Conservation (phyloP, 805 yeast species). For the Saccharomycopsis fibuligera region DNA sequence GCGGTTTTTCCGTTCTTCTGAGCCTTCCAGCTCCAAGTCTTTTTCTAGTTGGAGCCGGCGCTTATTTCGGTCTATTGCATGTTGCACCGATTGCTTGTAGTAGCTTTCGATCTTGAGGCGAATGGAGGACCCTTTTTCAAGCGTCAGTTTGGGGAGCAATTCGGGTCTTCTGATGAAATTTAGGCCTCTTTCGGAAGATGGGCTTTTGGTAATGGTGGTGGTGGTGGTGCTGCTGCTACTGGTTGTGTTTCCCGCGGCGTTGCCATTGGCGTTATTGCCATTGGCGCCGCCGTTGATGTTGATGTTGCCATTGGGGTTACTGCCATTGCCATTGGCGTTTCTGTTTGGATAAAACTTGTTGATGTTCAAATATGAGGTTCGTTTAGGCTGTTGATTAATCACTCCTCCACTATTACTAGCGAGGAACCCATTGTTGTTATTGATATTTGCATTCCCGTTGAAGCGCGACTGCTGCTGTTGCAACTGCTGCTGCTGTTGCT, state of each 20-base stretch:
- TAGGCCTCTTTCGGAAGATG: constrained; percentile 34
- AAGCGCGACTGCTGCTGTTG: constrained; percentile 12
- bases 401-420: constrained; percentile 3
- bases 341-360: constrained; percentile 19
- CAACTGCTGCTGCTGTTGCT: constrained; percentile 23
- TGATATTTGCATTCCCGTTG: constrained; percentile 24
- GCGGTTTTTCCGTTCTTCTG: constrained; percentile 80
- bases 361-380: constrained; percentile 21
- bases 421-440: constrained; percentile 19
- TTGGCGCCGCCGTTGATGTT: background rate
- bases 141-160: constrained; percentile 61
- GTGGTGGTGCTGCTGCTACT: background rate
- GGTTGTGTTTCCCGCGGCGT: background rate
- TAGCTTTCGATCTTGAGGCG: constrained; percentile 78
- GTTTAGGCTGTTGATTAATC: constrained; percentile 23
- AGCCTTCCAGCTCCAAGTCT: constrained; percentile 53
- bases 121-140: constrained; percentile 78
- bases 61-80: constrained; percentile 94
- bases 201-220: background rate
- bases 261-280: constrained; percentile 5
- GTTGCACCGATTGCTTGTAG: constrained; percentile 77
- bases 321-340: constrained; percentile 13
- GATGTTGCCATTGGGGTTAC: constrained; percentile 13
- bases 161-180: constrained; percentile 82
- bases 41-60: constrained; percentile 82